These are phyloP conservation scores for Hymenoscyphus fructigenus DNA, from an alignment of 2,329 filamentous ascomycete species.

Conservation along the genomic window DNA sequence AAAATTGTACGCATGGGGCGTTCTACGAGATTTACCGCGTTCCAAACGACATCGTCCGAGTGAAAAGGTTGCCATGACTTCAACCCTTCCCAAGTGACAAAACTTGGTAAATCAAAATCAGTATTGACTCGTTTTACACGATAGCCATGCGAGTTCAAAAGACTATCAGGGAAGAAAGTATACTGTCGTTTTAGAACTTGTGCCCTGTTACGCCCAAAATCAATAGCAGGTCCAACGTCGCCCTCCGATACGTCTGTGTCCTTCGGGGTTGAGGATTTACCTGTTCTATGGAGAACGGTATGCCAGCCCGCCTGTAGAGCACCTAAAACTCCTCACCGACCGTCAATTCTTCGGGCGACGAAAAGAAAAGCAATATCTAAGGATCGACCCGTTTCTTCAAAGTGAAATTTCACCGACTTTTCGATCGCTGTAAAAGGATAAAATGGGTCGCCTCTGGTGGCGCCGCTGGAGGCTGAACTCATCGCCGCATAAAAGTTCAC, in stretches of 20 bases:
- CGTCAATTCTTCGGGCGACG: not conserved
- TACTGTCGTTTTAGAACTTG: not conserved
- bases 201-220: not conserved
- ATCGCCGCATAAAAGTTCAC: not conserved
- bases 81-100: not conserved
- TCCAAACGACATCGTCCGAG: not conserved
- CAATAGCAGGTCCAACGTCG: not conserved
- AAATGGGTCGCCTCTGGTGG: too few species aligned
- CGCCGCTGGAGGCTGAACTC: too few species aligned
- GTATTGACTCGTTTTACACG: not conserved
- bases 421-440: not conserved
- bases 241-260: not conserved
- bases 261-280: too few species aligned
- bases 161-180: not conserved
- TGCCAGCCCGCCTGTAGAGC: not conserved
- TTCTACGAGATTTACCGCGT: not conserved
- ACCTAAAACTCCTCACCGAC: not conserved
- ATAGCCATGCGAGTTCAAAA: not conserved
- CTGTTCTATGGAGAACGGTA: not conserved
- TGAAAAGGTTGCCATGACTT: not conserved
- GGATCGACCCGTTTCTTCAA: not conserved
- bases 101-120: not conserved
- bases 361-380: not conserved
- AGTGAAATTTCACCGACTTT: not conserved
- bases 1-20: too few species aligned